Evolutionary conservation across 2,329 filamentous ascomycete genomes (phyloP).

Genomic region (Aspergillus aculeatinus): DNA sequence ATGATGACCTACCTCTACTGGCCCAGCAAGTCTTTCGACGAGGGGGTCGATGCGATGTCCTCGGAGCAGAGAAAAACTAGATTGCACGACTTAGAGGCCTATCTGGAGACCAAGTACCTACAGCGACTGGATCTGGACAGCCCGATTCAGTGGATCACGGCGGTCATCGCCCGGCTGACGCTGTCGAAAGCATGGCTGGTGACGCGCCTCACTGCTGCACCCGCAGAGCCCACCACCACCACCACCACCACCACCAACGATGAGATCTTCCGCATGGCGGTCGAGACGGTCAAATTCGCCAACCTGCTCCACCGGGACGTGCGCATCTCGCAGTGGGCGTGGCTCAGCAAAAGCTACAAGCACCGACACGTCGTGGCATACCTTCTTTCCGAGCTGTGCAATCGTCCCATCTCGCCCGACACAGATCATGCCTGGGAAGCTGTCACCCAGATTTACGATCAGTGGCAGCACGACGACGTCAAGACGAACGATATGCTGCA

Average conservation of each 20-base stretch:
- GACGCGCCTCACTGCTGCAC: slow-evolving; percentile 12
- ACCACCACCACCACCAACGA: slow-evolving; percentile 42
- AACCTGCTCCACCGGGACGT: slow-evolving; percentile 60
- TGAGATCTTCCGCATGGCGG: slow-evolving; percentile 61
- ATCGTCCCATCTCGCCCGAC: slow-evolving; percentile 18
- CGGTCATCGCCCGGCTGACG: slow-evolving; percentile 63
- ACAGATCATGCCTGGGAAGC: slow-evolving; percentile 27
- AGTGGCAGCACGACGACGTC: slow-evolving; percentile 13
- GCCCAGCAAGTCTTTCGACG: slow-evolving; percentile 3
- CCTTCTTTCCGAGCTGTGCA: slow-evolving; percentile 54
- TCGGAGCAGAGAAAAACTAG: background rate
- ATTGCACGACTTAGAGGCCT: slow-evolving; percentile 23
- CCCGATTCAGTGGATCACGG: slow-evolving; percentile 60
- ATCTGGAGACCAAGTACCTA: slow-evolving; percentile 24
- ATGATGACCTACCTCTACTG: slow-evolving; percentile 18
- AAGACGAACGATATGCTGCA: slow-evolving; percentile 14
- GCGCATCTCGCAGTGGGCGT: slow-evolving; percentile 54
- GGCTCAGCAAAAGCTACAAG: slow-evolving; percentile 58
- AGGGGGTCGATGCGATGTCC: background rate
- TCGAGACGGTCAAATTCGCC: slow-evolving; percentile 66
- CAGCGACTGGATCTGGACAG: slow-evolving; percentile 39
- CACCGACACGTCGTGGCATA: slow-evolving; percentile 59
- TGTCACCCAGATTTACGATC: slow-evolving; percentile 22
- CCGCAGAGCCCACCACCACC: background rate
- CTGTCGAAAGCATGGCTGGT: slow-evolving; percentile 66